phyloP scores from a whole-genome alignment of 192 early-diverging fungal genomes.

The Coemansia sp. region DNA sequence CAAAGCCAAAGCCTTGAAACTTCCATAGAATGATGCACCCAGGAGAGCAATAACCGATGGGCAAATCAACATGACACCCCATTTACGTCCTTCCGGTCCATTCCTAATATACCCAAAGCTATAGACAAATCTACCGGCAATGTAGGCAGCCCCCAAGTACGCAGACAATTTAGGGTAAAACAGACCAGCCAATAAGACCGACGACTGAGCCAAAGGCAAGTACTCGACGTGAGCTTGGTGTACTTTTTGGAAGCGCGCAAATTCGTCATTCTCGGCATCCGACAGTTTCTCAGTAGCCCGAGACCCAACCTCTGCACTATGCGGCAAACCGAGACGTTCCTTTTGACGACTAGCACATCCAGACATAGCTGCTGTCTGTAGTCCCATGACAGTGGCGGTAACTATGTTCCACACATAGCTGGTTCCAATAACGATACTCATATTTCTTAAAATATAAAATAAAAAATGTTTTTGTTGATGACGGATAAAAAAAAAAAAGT shows the following conservation, averaged over 20 bases:
- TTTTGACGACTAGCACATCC: slow-evolving; percentile 46
- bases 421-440: slow-evolving; percentile 57
- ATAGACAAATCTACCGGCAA: slow-evolving; percentile 54
- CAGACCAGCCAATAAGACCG: slow-evolving; percentile 48
- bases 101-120: slow-evolving; percentile 45
- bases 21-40: slow-evolving; percentile 51
- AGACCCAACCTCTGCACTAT: slow-evolving; percentile 44
- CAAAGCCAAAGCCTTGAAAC: slow-evolving; percentile 47
- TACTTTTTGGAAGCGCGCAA: slow-evolving; percentile 51
- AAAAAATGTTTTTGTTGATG: not conserved
- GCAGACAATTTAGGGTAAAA: slow-evolving; percentile 56
- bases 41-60: slow-evolving; percentile 40
- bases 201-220: slow-evolving; percentile 46
- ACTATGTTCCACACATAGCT: slow-evolving; percentile 58
- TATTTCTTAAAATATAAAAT: slow-evolving; percentile 6
- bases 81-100: slow-evolving; percentile 43
- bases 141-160: slow-evolving; percentile 45
- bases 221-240: slow-evolving; percentile 55
- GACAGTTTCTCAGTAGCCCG: slow-evolving; percentile 50
- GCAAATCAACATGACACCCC: slow-evolving; percentile 42
- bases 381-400: slow-evolving; percentile 49
- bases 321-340: slow-evolving; percentile 34
- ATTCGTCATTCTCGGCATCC: slow-evolving; percentile 52
- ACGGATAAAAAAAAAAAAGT: not conserved
- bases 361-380: slow-evolving; percentile 44